A percentile compares a stretch with the other conserved stretches of the same genome.
These are phyloP conservation scores for Beauveria bassiana DNA, from an alignment of 2,329 filamentous ascomycete species.

Conservation along the genomic window DNA sequence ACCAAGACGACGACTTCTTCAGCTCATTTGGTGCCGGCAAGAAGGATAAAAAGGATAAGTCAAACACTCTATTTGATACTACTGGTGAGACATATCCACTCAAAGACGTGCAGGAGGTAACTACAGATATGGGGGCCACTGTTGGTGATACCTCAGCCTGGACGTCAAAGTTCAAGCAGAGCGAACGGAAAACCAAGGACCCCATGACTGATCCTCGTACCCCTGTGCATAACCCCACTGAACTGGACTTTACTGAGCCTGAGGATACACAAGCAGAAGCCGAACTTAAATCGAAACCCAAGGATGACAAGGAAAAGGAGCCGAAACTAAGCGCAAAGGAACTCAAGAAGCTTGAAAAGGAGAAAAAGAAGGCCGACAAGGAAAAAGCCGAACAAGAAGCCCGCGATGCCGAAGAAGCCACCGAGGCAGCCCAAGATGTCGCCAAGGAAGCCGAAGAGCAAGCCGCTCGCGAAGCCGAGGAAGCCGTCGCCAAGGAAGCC, in stretches of 20 bases:
- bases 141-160: constrained; percentile 37
- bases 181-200: constrained; percentile 34
- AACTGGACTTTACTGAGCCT: constrained; percentile 36
- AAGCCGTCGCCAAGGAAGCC: constrained; percentile 16
- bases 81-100: constrained; percentile 40
- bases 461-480: constrained; percentile 24
- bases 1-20: constrained; percentile 44
- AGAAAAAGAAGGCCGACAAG: constrained; percentile 35
- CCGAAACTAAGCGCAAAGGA: constrained; percentile 42
- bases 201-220: constrained; percentile 34
- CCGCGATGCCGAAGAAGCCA: constrained; percentile 21
- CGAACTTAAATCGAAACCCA: constrained; percentile 33
- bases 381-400: constrained; percentile 22
- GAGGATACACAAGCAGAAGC: constrained; percentile 26
- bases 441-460: constrained; percentile 19
- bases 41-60: constrained; percentile 44
- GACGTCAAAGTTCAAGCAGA: constrained; percentile 32
- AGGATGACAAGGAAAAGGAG: constrained; percentile 35
- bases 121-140: constrained; percentile 30
- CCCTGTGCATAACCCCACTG: constrained; percentile 40
- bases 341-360: constrained; percentile 42
- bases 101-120: constrained; percentile 36
- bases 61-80: constrained; percentile 39
- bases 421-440: constrained; percentile 28
- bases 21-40: constrained; percentile 49